Base-by-base conservation (phyloP, 495 filamentous ascomycete species). In the Daldinia bambusicola region DNA sequence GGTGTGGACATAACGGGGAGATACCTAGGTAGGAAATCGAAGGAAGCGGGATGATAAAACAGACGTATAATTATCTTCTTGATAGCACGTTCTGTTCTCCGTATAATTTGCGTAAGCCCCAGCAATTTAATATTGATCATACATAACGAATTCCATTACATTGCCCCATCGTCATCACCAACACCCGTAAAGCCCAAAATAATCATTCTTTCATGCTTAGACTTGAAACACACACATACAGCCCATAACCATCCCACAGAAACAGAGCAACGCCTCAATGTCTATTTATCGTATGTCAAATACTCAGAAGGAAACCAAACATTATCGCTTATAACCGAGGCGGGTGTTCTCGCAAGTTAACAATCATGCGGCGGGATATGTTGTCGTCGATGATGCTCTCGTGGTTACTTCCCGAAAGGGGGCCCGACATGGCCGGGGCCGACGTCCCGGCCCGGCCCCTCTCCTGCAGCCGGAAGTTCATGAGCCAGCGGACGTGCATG, bases 401-500 rank as follows among this genome's bases (percentile, higher is more conserved):
- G 26, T 74, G 75, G 18, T 63, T 38, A 26, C 26, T 3, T 18
- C 63, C 60, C 10, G 71, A 67, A 14, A 70, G 45, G 14, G 68
- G 38, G 14, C 43, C 65, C 1, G 66, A 51, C 37, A 74, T 52
- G n/a, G 40, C 26, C 1, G 69, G 57, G 1, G 71, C 67, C 34
- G n/a, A 53, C 16, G 75, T 63, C 30, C 68, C 70, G 43, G 67
- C 59, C 30, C 76, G 48, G 6, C 74, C 71, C 6, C 78, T 77
- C 51, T 83, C 81, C 40, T 83, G 81, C 6, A 79, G 37, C 10
- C 81, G 71, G 64, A 82, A 80, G 38, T 81, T 85, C 82, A 87
- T 81, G 60, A 87, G 75, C 85, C 84, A 88, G 22, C 80, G 78
- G 13, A 85, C 83, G 63, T 88, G 84, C 85, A 87, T 86, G 38